These are phyloP conservation scores for Citrus australasica DNA, from an alignment of 345 rosid genomes.

Conservation along the genomic window DNA sequence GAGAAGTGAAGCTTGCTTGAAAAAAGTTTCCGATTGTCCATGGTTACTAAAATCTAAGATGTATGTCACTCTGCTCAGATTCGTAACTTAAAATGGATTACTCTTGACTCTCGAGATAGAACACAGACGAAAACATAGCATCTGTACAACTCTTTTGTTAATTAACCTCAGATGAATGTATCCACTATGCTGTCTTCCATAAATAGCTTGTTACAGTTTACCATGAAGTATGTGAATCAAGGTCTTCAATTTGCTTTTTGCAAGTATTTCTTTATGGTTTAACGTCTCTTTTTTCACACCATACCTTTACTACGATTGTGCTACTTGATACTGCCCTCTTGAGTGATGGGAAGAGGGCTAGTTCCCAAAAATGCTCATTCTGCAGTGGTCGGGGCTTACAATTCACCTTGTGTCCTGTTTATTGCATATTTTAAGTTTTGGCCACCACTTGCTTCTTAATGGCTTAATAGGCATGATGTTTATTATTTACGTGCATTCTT, in stretches of 20 bases:
- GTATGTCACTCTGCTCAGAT: background rate
- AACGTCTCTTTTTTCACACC: background rate
- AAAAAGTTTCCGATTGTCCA: background rate
- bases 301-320: background rate
- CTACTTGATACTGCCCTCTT: background rate
- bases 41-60: background rate
- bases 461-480: background rate
- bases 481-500: constrained; percentile 6
- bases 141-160: background rate
- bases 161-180: background rate
- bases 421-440: background rate
- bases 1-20: background rate
- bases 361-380: background rate
- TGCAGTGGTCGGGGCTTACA: background rate
- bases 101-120: background rate
- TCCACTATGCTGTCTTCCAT: background rate
- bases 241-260: background rate
- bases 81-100: background rate
- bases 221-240: background rate
- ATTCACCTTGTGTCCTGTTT: background rate
- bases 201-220: background rate
- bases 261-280: background rate
- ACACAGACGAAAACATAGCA: background rate
- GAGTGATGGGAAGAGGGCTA: background rate
- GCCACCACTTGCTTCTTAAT: constrained; percentile 1